These are phyloP conservation scores for Ustilago xerochloae DNA, from an alignment of 1,284 basidiomycete species.

Conservation along the genomic window DNA sequence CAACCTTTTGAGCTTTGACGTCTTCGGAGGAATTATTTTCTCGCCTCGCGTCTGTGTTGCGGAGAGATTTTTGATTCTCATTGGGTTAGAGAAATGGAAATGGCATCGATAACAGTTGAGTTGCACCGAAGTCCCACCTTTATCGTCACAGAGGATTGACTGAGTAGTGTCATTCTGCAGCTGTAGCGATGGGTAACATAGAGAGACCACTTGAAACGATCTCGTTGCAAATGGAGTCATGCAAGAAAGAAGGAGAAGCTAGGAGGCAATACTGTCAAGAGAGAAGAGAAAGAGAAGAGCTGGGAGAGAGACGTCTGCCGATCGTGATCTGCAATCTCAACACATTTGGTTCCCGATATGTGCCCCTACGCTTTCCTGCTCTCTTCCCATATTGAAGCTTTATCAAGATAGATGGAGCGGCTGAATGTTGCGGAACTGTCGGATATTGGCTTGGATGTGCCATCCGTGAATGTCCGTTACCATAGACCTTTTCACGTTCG, in stretches of 20 bases:
- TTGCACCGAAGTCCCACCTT: conserved; percentile 34
- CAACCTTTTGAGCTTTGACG: background rate
- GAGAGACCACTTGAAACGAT: no score
- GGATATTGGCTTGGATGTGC: conserved; percentile 15
- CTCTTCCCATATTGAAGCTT: no score
- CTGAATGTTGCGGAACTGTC: conserved; percentile 31
- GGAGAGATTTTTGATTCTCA: conserved; percentile 35
- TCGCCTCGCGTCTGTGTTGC: conserved; percentile 4
- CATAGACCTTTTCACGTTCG: conserved; percentile 22
- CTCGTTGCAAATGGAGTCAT: no score
- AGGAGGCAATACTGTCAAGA: background rate
- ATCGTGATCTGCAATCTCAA: background rate
- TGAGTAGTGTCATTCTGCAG: conserved; percentile 15
- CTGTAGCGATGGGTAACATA: background rate
- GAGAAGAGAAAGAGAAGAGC: background rate
- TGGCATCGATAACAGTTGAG: conserved; percentile 34
- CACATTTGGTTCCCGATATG: background rate
- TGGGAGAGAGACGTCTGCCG: background rate
- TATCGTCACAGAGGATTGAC: background rate
- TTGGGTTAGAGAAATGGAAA: background rate
- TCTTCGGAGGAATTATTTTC: conserved; percentile 29
- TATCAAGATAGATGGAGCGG: no score
- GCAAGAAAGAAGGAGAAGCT: background rate
- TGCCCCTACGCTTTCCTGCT: no score
- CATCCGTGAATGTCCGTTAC: conserved; percentile 27